These are phyloP conservation scores for Aspergillus novoparasiticus DNA, from an alignment of 2,329 filamentous ascomycete species.

Conservation along the genomic window DNA sequence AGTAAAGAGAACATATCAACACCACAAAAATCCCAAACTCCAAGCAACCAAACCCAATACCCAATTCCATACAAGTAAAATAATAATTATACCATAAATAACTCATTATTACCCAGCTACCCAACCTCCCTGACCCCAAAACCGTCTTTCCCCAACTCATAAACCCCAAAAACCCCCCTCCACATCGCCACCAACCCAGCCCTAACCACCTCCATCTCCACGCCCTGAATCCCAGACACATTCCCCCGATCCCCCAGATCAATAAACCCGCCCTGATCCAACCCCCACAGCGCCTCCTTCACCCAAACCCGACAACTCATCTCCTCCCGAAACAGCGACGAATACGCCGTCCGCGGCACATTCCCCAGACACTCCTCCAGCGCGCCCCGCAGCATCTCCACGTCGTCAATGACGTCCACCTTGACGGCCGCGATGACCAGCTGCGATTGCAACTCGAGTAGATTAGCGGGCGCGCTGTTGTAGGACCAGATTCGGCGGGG, in stretches of 20 bases:
- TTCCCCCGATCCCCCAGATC: neutral
- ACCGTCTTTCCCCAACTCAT: neutral
- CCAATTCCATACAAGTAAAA: neutral
- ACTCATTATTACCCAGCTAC: neutral
- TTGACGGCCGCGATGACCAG: neutral
- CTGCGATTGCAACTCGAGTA: neutral
- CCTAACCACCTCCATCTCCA: neutral
- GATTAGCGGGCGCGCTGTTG: neutral
- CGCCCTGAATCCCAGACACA: conserved; percentile 13
- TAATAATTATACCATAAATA: no score
- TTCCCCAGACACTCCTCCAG: neutral
- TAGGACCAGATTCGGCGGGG: neutral
- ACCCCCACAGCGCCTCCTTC: conserved; percentile 2
- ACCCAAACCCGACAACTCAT: neutral
- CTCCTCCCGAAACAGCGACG: neutral
- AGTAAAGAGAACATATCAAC: neutral
- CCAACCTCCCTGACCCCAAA: neutral
- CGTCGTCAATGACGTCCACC: neutral
- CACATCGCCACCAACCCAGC: neutral
- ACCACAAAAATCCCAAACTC: neutral
- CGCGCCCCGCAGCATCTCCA: neutral
- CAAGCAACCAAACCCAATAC: neutral
- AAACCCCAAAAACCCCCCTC: neutral
- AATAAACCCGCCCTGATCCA: conserved; percentile 1
- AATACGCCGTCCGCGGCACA: neutral